phyloP scores from a whole-genome alignment of 1,139 yeast species.

The Pichia norvegensis region DNA sequence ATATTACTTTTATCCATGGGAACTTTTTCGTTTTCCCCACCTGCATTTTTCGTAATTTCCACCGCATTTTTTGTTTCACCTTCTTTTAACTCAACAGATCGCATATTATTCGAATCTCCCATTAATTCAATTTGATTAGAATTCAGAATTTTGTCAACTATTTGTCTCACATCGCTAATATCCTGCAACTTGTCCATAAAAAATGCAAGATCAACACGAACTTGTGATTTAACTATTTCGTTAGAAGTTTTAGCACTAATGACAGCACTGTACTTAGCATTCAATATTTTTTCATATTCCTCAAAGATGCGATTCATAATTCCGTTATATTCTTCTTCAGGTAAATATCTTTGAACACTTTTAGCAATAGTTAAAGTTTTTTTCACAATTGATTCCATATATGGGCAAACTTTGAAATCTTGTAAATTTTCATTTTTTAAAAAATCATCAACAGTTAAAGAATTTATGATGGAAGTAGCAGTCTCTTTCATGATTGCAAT shows the following conservation, averaged over 20 bases:
- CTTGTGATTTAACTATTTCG: slow-evolving; percentile 22
- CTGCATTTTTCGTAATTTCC: no score
- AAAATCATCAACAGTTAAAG: background rate
- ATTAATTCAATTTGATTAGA: background rate
- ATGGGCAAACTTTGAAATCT: slow-evolving; percentile 27
- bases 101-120: background rate
- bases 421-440: background rate
- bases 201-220: slow-evolving; percentile 54
- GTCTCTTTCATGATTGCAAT: slow-evolving; percentile 67
- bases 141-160: slow-evolving; percentile 52
- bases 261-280: slow-evolving; percentile 38
- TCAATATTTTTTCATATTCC: slow-evolving; percentile 48
- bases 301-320: slow-evolving; percentile 53
- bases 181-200: slow-evolving; percentile 54
- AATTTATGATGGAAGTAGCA: slow-evolving; percentile 25
- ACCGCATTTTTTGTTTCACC: no score
- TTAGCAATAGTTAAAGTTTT: slow-evolving; percentile 59
- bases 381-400: slow-evolving; percentile 61
- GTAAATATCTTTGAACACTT: slow-evolving; percentile 52
- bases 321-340: slow-evolving; percentile 41
- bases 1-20: no score
- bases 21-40: no score
- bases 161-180: slow-evolving; percentile 48
- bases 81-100: no score
- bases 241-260: slow-evolving; percentile 29